Percentiles rank a stretch among this genome's conserved stretches.
Evolutionary conservation across 1,139 yeast species (phyloP).

Genomic region (Yamadazyma friedrichii): DNA sequence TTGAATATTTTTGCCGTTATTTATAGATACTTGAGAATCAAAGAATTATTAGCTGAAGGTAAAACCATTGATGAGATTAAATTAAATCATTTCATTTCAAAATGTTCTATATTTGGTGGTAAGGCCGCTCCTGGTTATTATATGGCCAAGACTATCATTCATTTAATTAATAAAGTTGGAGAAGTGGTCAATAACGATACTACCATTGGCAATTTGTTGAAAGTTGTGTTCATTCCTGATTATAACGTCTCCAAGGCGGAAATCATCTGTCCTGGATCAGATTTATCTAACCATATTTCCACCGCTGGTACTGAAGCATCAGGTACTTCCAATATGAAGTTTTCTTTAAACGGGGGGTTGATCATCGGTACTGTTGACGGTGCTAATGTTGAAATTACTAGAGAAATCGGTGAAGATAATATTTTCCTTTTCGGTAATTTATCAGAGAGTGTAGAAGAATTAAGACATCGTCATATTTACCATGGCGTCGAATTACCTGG

Average conservation of each 20-base stretch:
- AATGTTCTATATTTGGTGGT: constrained; percentile 86
- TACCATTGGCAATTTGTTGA: constrained; percentile 71
- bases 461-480: constrained; percentile 72
- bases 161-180: constrained; percentile 78
- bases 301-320: constrained; percentile 98
- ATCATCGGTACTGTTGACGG: constrained; percentile 97
- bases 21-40: constrained; percentile 75
- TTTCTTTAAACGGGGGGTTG: constrained; percentile 89
- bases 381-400: constrained; percentile 91
- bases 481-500: constrained; percentile 57
- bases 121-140: constrained; percentile 97
- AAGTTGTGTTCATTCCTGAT: constrained; percentile 87
- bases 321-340: constrained; percentile 95
- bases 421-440: constrained; percentile 89
- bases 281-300: constrained; percentile 91
- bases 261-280: constrained; percentile 85
- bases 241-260: constrained; percentile 94
- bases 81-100: constrained; percentile 60
- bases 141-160: constrained; percentile 89
- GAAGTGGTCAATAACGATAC: constrained; percentile 76
- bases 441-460: constrained; percentile 84
- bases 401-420: constrained; percentile 91
- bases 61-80: constrained; percentile 56
- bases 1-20: constrained; percentile 88
- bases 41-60: constrained; percentile 55